Base-by-base conservation (phyloP, 148 eudicot species). In the Agrostemma githago region DNA sequence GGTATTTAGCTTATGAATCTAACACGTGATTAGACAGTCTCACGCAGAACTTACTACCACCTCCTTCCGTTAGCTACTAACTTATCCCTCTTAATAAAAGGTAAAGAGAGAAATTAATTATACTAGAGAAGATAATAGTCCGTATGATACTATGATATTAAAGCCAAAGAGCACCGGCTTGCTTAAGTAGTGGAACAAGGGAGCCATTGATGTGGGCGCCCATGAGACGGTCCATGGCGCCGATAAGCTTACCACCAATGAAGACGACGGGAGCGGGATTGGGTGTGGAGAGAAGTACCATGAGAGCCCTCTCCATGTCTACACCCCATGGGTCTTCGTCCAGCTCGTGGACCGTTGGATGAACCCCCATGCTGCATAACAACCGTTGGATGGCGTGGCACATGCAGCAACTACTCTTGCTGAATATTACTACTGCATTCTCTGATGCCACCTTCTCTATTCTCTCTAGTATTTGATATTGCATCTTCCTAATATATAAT, bases 121-220 rank as follows among this genome's bases (percentile, higher is more conserved):
- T 43, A 43, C 5, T 43, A 43, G 0, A 43, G 46, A 8, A 43
- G 8, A 43, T 43, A 43, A 5, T n/a, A n/a, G n/a, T n/a, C n/a
- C n/a, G n/a, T n/a, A n/a, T n/a, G n/a, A n/a, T 43, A 43, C 46
- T 5, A 43, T 5, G 8, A 26, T 8, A 6, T 21, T 66, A 86
- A 39, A 86, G 89, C 89, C 89, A 86, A 39, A 86, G 87, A 10
- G 89, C 89, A 17, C 89, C 89, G 34, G 93, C 93, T 73, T 89
- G 81, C 68, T 89, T 89, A 77, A 89, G 89, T 11, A 89, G 88
- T 0, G 93, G 93, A 2, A 89, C 90, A 46, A 89, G 89, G 6
- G 89, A 79, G 66, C 93, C 93, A 68, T 82, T 89, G 40, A 89
- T 89, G 37, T 89, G 93, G 39, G 90, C 79, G 2, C 85, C 93